A percentile compares a stretch with the other conserved stretches of the same genome.
phyloP scores from a whole-genome alignment of 805 yeast species.

The Metschnikowia bowlesiae region DNA sequence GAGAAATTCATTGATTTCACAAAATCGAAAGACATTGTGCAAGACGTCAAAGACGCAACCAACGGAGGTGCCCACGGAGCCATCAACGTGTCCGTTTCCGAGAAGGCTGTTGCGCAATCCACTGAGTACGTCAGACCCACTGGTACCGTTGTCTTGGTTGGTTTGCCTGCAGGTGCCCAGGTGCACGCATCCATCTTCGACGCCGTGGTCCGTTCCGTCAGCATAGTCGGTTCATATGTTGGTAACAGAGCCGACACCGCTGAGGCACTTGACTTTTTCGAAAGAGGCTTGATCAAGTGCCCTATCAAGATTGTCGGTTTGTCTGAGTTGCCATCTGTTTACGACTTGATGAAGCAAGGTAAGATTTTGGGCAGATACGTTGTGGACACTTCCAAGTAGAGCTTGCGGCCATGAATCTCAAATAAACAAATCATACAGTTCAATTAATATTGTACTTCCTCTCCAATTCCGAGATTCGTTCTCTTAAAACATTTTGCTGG shows the following conservation, averaged over 20 bases:
- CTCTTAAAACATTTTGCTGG: slow-evolving; percentile 47
- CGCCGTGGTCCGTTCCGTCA: slow-evolving; percentile 37
- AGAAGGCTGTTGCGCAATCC: slow-evolving; percentile 46
- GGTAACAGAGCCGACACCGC: slow-evolving; percentile 46
- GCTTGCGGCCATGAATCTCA: too few relatives aligned
- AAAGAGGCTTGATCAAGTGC: slow-evolving; percentile 40
- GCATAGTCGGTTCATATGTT: slow-evolving; percentile 41
- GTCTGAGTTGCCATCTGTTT: slow-evolving; percentile 37
- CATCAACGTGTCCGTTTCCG: slow-evolving; percentile 50
- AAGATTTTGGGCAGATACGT: slow-evolving; percentile 43
- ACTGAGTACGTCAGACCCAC: slow-evolving; percentile 33
- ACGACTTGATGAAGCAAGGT: slow-evolving; percentile 39
- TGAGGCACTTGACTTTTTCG: slow-evolving; percentile 43
- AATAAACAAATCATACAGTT: background rate
- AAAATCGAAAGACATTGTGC: slow-evolving; percentile 46
- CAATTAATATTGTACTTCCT: background rate
- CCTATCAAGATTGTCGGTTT: slow-evolving; percentile 40
- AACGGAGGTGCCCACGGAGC: slow-evolving; percentile 58
- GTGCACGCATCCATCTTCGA: slow-evolving; percentile 37
- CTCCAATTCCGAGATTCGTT: slow-evolving; percentile 35
- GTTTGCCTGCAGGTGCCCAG: slow-evolving; percentile 44
- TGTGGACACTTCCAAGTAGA: slow-evolving; percentile 38
- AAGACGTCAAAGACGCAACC: slow-evolving; percentile 43
- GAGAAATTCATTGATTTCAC: slow-evolving; percentile 61
- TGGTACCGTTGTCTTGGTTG: slow-evolving; percentile 43